phyloP scores from a whole-genome alignment of 2,329 filamentous ascomycete genomes.

The Dactylella cylindrospora region DNA sequence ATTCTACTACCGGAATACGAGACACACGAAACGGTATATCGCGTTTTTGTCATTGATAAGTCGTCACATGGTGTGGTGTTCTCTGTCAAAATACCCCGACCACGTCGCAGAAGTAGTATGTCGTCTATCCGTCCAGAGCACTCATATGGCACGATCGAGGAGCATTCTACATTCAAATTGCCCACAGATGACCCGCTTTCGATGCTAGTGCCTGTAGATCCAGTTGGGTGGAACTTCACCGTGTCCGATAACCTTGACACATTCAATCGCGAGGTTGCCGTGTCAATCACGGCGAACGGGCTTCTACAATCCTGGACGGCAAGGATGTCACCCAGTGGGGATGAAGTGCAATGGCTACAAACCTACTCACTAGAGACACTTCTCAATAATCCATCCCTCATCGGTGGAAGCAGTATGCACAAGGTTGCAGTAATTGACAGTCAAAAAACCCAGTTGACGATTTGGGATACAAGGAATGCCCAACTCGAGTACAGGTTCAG shows the following conservation, averaged over 20 bases:
- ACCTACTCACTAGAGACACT: slow-evolving; percentile 81
- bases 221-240: slow-evolving; percentile 71
- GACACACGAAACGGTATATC: slow-evolving; percentile 53
- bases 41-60: slow-evolving; percentile 38
- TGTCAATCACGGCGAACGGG: slow-evolving; percentile 77
- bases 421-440: slow-evolving; percentile 82
- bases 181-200: slow-evolving; percentile 27
- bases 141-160: slow-evolving; percentile 45
- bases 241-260: slow-evolving; percentile 79
- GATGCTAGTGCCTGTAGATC: slow-evolving; percentile 76
- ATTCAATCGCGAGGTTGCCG: slow-evolving; percentile 80
- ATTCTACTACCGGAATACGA: slow-evolving; percentile 70
- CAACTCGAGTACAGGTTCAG: slow-evolving; percentile 76
- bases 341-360: slow-evolving; percentile 72
- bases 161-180: slow-evolving; percentile 57
- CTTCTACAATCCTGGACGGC: slow-evolving; percentile 83
- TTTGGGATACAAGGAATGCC: slow-evolving; percentile 83
- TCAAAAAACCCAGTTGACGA: slow-evolving; percentile 72
- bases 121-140: slow-evolving; percentile 31
- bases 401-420: slow-evolving; percentile 80
- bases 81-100: slow-evolving; percentile 33
- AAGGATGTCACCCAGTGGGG: slow-evolving; percentile 60
- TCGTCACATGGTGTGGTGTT: slow-evolving; percentile 26
- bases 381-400: slow-evolving; percentile 70
- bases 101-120: slow-evolving; percentile 36